These are phyloP conservation scores for Didymella arachidicola DNA, from an alignment of 2,329 filamentous ascomycete genomes.

Conservation along the genomic window DNA sequence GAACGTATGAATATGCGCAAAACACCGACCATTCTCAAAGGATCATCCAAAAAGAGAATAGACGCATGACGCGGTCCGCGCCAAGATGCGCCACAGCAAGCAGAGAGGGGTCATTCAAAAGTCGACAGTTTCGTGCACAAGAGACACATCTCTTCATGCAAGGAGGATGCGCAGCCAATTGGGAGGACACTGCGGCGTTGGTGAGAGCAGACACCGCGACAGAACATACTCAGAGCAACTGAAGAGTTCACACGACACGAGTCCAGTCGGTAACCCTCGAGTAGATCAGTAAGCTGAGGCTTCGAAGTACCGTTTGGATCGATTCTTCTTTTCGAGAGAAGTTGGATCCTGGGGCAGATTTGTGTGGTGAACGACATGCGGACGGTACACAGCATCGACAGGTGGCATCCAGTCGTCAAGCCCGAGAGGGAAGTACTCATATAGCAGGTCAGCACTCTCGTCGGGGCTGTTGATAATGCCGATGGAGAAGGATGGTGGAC, in stretches of 20 bases:
- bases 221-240: not conserved
- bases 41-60: not conserved
- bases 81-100: not conserved
- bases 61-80: not conserved
- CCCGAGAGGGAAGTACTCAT: slow-evolving; percentile 93
- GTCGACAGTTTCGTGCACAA: not conserved
- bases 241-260: not conserved
- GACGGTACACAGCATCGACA: slow-evolving; percentile 87
- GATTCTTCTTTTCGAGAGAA: slow-evolving; percentile 53
- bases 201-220: not conserved
- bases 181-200: not conserved
- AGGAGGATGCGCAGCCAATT: not conserved
- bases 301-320: slow-evolving; percentile 60
- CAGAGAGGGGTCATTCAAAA: not conserved
- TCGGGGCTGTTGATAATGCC: slow-evolving; percentile 67
- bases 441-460: slow-evolving; percentile 83
- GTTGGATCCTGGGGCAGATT: slow-evolving; percentile 58
- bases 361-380: slow-evolving; percentile 93
- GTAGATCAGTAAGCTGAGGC: slow-evolving; percentile 38
- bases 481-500: slow-evolving; percentile 56
- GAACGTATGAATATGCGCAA: not conserved
- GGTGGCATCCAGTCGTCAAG: slow-evolving; percentile 93
- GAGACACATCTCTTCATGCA: not conserved
- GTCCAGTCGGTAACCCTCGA: not conserved
- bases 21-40: not conserved